Conservation (phyloP, 2,329 filamentous ascomycete species). For the Aspergillus japonicus region DNA sequence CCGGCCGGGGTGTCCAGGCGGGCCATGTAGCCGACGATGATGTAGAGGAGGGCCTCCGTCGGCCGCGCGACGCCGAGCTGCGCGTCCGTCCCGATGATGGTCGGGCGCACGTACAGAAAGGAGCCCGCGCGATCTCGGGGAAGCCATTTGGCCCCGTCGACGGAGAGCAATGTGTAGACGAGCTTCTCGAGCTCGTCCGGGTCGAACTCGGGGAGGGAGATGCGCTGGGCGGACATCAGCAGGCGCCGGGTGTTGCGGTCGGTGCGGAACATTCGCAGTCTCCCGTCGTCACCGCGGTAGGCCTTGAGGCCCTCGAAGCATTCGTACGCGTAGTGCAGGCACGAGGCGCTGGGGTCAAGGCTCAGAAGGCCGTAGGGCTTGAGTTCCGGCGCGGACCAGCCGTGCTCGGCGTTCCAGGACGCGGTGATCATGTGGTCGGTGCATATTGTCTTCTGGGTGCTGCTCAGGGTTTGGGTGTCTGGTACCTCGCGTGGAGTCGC, state of each 20-base stretch:
- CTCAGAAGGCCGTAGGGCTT: conserved; percentile 70
- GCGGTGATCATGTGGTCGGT: conserved; percentile 83
- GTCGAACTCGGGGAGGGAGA: conserved; percentile 70
- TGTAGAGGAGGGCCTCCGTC: conserved; percentile 7
- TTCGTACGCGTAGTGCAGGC: conserved; percentile 79
- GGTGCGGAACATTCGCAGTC: conserved; percentile 70
- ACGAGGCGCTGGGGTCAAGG: conserved; percentile 72
- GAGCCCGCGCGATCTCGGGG: conserved; percentile 5
- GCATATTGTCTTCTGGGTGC: conserved; percentile 10
- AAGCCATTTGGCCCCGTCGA: conserved; percentile 5
- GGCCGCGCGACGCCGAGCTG: conserved; percentile 65
- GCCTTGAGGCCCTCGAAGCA: conserved; percentile 82
- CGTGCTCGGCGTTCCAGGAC: conserved; percentile 59
- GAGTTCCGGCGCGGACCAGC: conserved; percentile 70
- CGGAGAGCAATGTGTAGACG: not conserved
- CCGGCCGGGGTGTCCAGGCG: no score
- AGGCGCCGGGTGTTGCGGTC: conserved; percentile 65
- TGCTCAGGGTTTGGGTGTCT: no score
- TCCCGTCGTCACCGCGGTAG: conserved; percentile 63
- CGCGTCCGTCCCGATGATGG: conserved; percentile 75
- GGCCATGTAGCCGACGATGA: conserved; percentile 64
- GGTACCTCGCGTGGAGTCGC: no score
- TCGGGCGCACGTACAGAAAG: conserved; percentile 79
- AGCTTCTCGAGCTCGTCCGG: conserved; percentile 45
- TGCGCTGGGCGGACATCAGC: conserved; percentile 54